phyloP scores from a whole-genome alignment of 2,329 filamentous ascomycete genomes.

The Trichoderma pleuroti region DNA sequence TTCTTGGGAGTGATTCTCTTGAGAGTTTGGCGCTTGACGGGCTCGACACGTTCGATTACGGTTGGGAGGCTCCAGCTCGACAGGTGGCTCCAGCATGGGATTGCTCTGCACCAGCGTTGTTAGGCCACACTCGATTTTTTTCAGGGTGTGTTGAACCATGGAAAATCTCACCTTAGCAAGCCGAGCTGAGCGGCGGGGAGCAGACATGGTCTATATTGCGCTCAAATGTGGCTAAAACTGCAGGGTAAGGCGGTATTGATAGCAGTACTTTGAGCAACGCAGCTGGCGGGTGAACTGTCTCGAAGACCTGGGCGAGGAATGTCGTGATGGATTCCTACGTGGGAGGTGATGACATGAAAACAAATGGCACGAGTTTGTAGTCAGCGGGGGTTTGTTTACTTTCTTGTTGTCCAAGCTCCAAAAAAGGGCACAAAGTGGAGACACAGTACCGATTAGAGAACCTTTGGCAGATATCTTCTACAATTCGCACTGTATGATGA shows the following conservation, averaged over 20 bases:
- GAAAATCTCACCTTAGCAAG: conserved; percentile 36
- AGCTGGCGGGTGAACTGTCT: conserved; percentile 11
- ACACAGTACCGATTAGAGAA: not conserved
- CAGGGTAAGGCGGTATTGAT: conserved; percentile 8
- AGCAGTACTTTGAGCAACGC: conserved; percentile 1
- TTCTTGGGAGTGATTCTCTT: conserved; percentile 22
- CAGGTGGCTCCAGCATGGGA: conserved; percentile 28
- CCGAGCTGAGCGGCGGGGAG: conserved; percentile 44
- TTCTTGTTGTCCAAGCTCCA: conserved; percentile 21
- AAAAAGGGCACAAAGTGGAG: not conserved
- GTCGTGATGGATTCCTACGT: conserved; percentile 17
- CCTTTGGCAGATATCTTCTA: not conserved
- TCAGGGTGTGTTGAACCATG: not conserved
- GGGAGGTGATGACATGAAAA: conserved; percentile 22
- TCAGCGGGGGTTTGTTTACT: conserved; percentile 28
- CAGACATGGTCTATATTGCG: conserved; percentile 32
- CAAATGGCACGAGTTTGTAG: conserved; percentile 22
- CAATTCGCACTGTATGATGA: not conserved
- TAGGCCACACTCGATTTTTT: conserved; percentile 8
- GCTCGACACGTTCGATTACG: not conserved
- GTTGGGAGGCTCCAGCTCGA: not conserved
- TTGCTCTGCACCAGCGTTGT: conserved; percentile 28
- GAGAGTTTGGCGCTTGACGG: conserved; percentile 18
- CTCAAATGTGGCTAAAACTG: conserved; percentile 5
- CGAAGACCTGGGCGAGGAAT: conserved; percentile 18